phyloP scores from a whole-genome alignment of 2,329 filamentous ascomycete species.

The Plectosphaerella sp. region DNA sequence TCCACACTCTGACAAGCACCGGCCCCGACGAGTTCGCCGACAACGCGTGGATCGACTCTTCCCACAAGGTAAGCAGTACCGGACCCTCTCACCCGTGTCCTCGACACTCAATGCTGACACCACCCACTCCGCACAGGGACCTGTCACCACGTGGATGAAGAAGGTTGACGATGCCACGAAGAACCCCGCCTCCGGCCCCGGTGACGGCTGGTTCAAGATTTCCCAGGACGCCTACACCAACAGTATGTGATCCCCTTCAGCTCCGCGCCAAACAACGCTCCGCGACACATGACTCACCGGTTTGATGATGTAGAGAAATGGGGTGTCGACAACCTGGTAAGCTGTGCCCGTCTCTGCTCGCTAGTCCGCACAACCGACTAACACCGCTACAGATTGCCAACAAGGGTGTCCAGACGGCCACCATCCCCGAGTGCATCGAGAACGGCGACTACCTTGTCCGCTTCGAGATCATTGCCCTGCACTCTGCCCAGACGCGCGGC shows the following conservation, averaged over 20 bases:
- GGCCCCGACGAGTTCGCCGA: conserved; percentile 47
- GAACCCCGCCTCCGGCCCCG: conserved; percentile 31
- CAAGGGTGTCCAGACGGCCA: conserved; percentile 17
- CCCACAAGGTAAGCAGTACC: not conserved
- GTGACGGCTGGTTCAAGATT: conserved; percentile 7
- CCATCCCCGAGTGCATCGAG: conserved; percentile 33
- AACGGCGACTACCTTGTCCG: conserved; percentile 43
- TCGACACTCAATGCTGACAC: not conserved
- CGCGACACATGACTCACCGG: not conserved
- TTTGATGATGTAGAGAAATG: not conserved
- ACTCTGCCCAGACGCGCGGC: conserved; percentile 31
- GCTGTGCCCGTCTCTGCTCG: not conserved
- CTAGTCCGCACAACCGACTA: not conserved
- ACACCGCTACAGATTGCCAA: not conserved
- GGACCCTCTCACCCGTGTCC: not conserved
- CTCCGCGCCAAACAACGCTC: not conserved
- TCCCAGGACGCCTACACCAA: not conserved
- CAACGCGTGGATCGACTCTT: conserved; percentile 29
- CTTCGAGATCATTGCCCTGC: conserved; percentile 44
- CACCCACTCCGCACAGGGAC: conserved; percentile 12
- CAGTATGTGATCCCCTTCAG: not conserved
- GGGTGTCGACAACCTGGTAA: not conserved
- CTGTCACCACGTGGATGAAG: conserved; percentile 47
- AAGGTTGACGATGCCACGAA: conserved; percentile 47
- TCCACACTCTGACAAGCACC: conserved; percentile 19